Evolutionary conservation across 2,329 filamentous ascomycete genomes (phyloP), one percentile per base, ranked within the genome.

Genomic region (Exophiala mesophila): DNA sequence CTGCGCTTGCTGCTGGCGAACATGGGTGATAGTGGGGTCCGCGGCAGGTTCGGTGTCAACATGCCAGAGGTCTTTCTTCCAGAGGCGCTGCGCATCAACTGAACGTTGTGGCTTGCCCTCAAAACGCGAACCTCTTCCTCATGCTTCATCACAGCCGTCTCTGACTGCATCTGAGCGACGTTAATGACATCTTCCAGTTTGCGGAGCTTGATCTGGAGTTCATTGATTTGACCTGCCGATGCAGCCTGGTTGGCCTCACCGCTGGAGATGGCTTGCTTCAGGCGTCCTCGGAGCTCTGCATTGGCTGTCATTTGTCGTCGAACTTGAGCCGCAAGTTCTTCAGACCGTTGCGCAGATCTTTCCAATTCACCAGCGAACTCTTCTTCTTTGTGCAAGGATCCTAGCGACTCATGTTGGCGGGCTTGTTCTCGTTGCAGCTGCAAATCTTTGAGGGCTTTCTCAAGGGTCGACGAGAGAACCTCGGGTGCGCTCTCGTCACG

Each of bases 131-230:
- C 76, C 64, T 96, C 88, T 26, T 92, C 87, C 62, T 97, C 92
- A 59, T 96, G 88, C 36, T 80, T 82, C 31, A 78, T 70, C 44
- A 97, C 79, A 28, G 82, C 82, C 36, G 90, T 88, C 61, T 98
- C 92, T 1, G 88, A 90, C 15, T 84, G 78, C 43, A 87, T 82
- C 63, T 97, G 90, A 2, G 90, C 88, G 15, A 78, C 68, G 40
- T 94, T 74, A 16, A 98, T 77, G 55, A 83, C 79, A 48, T 97
- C 89, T 61, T 97, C 92, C 37, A 96, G 78, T 12, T 71, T 67
- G 56, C 85, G 87, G 43, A 98, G 81, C 44, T 82, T 83, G 49
- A 77, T 76, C 62, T 97, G 89, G 61, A 97, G 78, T 41, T 81
- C 76, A 43, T 86, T 86, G 61, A 98, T 95, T 57, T 86, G 84